These are phyloP conservation scores for Crotalaria pallida DNA, from an alignment of 306 rosid species.

Conservation along the genomic window DNA sequence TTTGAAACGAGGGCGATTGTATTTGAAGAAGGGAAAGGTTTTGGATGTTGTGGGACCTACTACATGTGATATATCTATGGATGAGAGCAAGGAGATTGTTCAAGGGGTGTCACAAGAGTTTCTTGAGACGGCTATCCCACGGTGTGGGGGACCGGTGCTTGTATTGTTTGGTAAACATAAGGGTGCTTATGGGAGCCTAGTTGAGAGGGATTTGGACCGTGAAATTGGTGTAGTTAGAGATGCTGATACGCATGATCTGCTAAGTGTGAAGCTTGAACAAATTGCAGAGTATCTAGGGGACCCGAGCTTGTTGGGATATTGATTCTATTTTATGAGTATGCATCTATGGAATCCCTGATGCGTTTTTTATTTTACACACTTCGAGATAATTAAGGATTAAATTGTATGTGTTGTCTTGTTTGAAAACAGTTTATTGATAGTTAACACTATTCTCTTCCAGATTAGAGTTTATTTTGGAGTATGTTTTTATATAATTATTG, in stretches of 20 bases:
- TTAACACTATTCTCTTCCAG: neutral
- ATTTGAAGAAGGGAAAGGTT: slow-evolving; percentile 73
- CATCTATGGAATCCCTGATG: slow-evolving; percentile 8
- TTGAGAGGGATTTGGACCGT: slow-evolving; percentile 67
- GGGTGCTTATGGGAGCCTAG: slow-evolving; percentile 70
- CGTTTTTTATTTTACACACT: neutral
- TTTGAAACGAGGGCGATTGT: slow-evolving; percentile 63
- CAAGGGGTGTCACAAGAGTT: slow-evolving; percentile 72
- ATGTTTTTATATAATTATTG: neutral
- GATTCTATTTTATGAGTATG: slow-evolving; percentile 32
- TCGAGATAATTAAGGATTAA: neutral
- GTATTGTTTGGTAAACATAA: slow-evolving; percentile 73
- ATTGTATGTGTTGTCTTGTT: neutral
- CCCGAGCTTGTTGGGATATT: slow-evolving; percentile 71
- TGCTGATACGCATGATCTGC: slow-evolving; percentile 65
- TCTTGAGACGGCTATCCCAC: slow-evolving; percentile 77
- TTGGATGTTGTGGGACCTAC: slow-evolving; percentile 76
- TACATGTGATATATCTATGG: slow-evolving; percentile 77
- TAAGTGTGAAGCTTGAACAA: slow-evolving; percentile 61
- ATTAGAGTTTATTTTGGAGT: neutral
- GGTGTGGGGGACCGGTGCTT: slow-evolving; percentile 71
- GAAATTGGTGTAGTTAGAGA: slow-evolving; percentile 63
- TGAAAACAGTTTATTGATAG: slow-evolving; percentile 1
- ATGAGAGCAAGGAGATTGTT: slow-evolving; percentile 65
- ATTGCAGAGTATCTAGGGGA: slow-evolving; percentile 86